A percentile compares a stretch with the other conserved stretches of the same genome.
Evolutionary conservation across 305 asterid species (phyloP).

Genomic region (Fraxinus latifolia): DNA sequence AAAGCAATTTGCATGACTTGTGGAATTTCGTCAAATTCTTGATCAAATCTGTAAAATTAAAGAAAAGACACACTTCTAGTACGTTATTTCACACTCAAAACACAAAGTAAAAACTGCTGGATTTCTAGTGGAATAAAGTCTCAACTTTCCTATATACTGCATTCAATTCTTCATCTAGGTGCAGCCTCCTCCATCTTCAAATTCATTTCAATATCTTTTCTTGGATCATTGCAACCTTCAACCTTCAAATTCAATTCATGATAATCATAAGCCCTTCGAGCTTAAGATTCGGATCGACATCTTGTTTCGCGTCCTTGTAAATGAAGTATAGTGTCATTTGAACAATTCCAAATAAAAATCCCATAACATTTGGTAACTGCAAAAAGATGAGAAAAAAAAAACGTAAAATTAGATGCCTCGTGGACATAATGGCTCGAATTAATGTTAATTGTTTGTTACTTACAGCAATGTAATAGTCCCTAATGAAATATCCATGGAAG

Average conservation of each 20-base stretch:
- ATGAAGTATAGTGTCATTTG: slow-evolving; percentile 57
- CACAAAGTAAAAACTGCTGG: not conserved
- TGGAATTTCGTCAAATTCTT: not conserved
- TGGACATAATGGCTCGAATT: not conserved
- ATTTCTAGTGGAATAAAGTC: not conserved
- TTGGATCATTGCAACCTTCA: not conserved
- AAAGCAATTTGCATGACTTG: not conserved
- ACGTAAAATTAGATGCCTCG: not conserved
- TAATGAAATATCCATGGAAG: slow-evolving; percentile 57
- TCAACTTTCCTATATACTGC: not conserved
- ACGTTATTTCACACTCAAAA: not conserved
- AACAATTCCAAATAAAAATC: slow-evolving; percentile 53
- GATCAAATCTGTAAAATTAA: not conserved
- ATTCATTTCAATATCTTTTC: not conserved
- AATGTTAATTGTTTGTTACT: slow-evolving; percentile 15
- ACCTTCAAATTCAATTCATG: slow-evolving; percentile 15
- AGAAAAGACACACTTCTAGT: not conserved
- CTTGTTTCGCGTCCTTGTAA: slow-evolving; percentile 44
- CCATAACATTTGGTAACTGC: slow-evolving; percentile 63
- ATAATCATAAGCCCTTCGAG: slow-evolving; percentile 22
- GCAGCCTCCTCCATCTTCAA: not conserved
- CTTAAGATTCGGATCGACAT: slow-evolving; percentile 10
- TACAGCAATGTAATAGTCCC: slow-evolving; percentile 67
- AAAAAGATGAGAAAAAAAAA: not conserved
- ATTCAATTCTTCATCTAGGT: not conserved